Evolutionary conservation across 805 yeast species (phyloP).

Genomic region (Saccharomycopsis malanga): DNA sequence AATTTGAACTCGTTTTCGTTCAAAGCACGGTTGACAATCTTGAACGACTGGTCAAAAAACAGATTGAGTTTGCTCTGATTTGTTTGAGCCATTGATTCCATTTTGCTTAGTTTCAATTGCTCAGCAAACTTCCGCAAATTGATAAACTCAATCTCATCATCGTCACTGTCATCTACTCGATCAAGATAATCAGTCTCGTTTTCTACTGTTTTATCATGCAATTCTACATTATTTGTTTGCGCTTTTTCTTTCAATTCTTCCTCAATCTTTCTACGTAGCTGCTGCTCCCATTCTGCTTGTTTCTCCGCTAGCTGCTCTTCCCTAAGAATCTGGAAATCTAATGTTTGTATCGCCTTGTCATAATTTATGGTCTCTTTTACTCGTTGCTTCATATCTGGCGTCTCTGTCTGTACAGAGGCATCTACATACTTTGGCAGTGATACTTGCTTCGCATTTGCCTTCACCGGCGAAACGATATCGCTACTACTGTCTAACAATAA

Average conservation of each 20-base stretch:
- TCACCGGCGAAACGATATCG: background rate
- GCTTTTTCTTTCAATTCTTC: slow-evolving; percentile 1
- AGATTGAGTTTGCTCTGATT: slow-evolving; percentile 1
- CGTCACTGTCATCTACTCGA: no score
- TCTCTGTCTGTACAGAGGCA: slow-evolving; percentile 11
- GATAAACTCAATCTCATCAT: background rate
- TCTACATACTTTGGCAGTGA: slow-evolving; percentile 8
- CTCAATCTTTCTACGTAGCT: slow-evolving; percentile 6
- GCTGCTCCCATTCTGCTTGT: slow-evolving; percentile 5
- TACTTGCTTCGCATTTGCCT: no score
- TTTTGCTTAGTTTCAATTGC: no score
- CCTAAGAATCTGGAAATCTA: slow-evolving; percentile 13
- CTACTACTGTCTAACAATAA: background rate
- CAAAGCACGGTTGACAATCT: slow-evolving; percentile 15
- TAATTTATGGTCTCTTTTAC: background rate
- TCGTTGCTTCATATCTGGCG: background rate
- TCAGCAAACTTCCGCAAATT: background rate
- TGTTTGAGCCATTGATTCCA: no score
- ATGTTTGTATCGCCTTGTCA: slow-evolving; percentile 18
- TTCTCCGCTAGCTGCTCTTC: slow-evolving; percentile 6
- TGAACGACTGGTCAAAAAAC: slow-evolving; percentile 19
- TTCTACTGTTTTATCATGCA: background rate
- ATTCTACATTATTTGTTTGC: background rate
- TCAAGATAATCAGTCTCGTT: background rate
- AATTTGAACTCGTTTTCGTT: background rate